These are phyloP conservation scores for Ganoderma meredithae DNA, from an alignment of 1,284 basidiomycete species.

Conservation along the genomic window DNA sequence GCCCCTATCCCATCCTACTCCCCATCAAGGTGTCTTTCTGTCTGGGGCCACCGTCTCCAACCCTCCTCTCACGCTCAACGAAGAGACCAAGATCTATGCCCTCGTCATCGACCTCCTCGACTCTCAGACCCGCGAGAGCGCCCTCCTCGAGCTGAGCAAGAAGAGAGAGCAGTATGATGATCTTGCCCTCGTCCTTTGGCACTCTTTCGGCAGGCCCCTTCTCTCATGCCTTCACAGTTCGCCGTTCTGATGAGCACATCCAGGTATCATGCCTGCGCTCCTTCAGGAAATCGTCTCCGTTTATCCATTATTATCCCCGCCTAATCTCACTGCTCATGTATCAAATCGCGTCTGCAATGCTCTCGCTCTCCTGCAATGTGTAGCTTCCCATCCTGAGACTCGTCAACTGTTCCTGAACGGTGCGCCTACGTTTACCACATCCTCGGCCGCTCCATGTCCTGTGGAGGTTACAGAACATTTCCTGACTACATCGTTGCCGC, in stretches of 20 bases:
- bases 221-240: neutral
- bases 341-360: constrained; percentile 99
- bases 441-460: neutral
- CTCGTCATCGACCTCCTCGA: constrained; percentile 87
- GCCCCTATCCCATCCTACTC: constrained; percentile 54
- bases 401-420: constrained; percentile 92
- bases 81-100: constrained; percentile 84
- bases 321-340: constrained; percentile 96
- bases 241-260: neutral
- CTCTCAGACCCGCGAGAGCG: constrained; percentile 82
- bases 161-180: constrained; percentile 99
- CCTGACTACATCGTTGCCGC: constrained; percentile 20
- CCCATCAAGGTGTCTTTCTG: constrained; percentile 58
- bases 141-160: constrained; percentile 96
- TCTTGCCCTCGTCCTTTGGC: constrained; percentile 97
- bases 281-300: constrained; percentile 99
- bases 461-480: neutral
- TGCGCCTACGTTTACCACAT: constrained; percentile 42
- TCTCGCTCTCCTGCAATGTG: constrained; percentile 96
- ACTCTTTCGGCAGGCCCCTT: constrained; percentile 88
- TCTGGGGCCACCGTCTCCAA: constrained; percentile 35
- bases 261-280: constrained; percentile 98
- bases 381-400: constrained; percentile 95
- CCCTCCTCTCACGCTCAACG: constrained; percentile 51
- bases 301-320: constrained; percentile 95